phyloP scores from a whole-genome alignment of 2,329 filamentous ascomycete species.

The Xylaria sp. region DNA sequence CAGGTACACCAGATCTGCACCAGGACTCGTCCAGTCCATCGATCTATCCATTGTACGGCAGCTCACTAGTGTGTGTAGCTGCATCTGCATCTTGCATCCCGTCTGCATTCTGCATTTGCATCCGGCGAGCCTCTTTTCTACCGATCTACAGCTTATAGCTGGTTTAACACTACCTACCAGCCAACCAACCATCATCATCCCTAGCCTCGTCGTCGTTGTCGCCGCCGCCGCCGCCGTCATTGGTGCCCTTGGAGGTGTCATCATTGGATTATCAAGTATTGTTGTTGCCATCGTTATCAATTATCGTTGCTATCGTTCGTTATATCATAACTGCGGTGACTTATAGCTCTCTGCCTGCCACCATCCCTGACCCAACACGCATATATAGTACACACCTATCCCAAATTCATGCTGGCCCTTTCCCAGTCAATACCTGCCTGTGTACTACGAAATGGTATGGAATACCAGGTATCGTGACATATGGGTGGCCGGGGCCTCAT shows the following conservation, averaged over 20 bases:
- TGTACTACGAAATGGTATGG: background rate
- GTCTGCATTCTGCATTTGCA: constrained; percentile 13
- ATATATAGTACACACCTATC: background rate
- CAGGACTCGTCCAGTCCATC: constrained; percentile 25
- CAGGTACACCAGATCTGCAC: constrained; percentile 34
- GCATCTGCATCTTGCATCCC: constrained; percentile 27
- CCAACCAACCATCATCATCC: background rate
- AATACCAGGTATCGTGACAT: constrained; percentile 27
- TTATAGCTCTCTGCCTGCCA: constrained; percentile 6
- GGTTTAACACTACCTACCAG: background rate
- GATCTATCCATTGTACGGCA: constrained; percentile 34
- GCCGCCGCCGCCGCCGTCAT: background rate
- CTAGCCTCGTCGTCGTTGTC: background rate
- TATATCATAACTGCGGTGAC: background rate
- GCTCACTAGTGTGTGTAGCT: constrained; percentile 31
- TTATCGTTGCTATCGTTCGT: background rate
- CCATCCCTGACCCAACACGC: constrained; percentile 13
- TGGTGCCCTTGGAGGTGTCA: background rate
- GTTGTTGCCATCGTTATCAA: background rate
- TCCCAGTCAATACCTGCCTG: constrained; percentile 3
- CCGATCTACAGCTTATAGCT: constrained; percentile 4
- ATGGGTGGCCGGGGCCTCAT: constrained; percentile 14
- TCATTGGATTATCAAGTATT: background rate
- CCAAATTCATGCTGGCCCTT: constrained; percentile 27
- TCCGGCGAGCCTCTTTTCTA: constrained; percentile 27